These are phyloP conservation scores for Lachnellula cervina DNA, from an alignment of 2,329 filamentous ascomycete species.

Conservation along the genomic window DNA sequence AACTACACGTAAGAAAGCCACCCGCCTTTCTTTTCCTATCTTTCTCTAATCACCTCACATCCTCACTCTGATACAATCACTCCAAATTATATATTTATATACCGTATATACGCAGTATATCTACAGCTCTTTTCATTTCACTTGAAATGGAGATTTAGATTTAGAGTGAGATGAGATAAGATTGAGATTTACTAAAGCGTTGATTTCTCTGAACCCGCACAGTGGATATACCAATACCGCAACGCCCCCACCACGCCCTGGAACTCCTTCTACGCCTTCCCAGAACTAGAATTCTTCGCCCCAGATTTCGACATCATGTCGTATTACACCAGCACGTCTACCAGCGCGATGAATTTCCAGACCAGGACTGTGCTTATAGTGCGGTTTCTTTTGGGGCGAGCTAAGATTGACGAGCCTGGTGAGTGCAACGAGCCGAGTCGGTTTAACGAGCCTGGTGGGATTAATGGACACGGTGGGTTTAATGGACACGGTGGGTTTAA, in stretches of 20 bases:
- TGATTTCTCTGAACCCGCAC: too few species aligned
- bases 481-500: too few species aligned
- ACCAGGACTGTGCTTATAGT: slow-evolving; percentile 49
- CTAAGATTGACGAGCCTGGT: neutral
- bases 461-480: neutral
- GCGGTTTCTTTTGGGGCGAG: slow-evolving; percentile 47
- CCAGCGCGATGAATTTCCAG: slow-evolving; percentile 55
- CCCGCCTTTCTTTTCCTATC: too few species aligned
- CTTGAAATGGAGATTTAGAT: too few species aligned
- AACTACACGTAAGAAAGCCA: slow-evolving; percentile 33
- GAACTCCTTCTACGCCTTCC: slow-evolving; percentile 60
- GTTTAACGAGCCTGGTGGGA: neutral
- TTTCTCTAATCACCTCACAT: too few species aligned
- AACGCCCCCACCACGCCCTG: slow-evolving; percentile 46
- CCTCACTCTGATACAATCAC: too few species aligned
- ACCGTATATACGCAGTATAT: too few species aligned
- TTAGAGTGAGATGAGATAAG: too few species aligned
- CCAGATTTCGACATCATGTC: slow-evolving; percentile 59
- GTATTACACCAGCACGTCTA: slow-evolving; percentile 49
- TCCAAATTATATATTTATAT: too few species aligned
- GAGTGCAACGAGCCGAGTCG: too few species aligned
- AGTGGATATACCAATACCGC: slow-evolving; percentile 60
- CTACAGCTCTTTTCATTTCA: too few species aligned
- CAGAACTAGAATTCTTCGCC: slow-evolving; percentile 57
- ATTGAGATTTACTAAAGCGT: too few species aligned